Base-by-base conservation (phyloP, 148 eudicot species). In the Dysphania ambrosioides region DNA sequence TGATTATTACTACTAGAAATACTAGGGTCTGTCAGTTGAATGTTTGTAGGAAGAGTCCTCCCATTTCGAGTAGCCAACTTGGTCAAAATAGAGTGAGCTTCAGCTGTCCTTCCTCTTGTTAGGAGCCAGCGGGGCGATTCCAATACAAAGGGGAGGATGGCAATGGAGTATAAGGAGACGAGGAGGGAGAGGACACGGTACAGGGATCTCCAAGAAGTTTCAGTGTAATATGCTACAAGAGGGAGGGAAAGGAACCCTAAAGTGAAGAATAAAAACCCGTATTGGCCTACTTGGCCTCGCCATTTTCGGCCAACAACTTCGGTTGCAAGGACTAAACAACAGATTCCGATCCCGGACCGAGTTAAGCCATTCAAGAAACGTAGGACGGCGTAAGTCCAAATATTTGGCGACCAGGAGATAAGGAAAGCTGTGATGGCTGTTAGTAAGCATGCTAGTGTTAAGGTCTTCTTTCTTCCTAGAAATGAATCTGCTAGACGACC, bases 91-190 rank as follows among this genome's bases (percentile, higher is more conserved):
- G 49, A 23, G 29, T 86, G 76, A 9, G 89, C 84, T 70, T 81
- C 85, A 1, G 67, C 57, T 63, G 78, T 84, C 65, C 82, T 76
- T 5, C 89, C 89, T 38, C 81, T 49, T 9, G 80, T 56, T 0
- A 84, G 76, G 57, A 84, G 87, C 91, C 91, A 88, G 13, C 91
- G 77, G 15, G 91, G 91, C 8, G 91, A 88, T 69, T 88, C 91
- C 0, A 26, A 41, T 6, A 88, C 82, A 18, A 88, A 81, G 2
- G 87, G 89, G 23, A 88, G 51, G 19, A 88, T 31, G 7, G 79
- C 2, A 40, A 82, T 16, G 15, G 84, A 66, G 40, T 84, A 88
- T 4, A 75, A 13, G 0, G 84, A 69, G 9, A 87, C 86, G 0
- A 81, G 74, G 16, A 79, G 29, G 0, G 89, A 80, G 0, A 80